A percentile compares a stretch with the other conserved stretches of the same genome.
Evolutionary conservation across 306 rosid species (phyloP).

Genomic region (Vachellia collinsii): DNA sequence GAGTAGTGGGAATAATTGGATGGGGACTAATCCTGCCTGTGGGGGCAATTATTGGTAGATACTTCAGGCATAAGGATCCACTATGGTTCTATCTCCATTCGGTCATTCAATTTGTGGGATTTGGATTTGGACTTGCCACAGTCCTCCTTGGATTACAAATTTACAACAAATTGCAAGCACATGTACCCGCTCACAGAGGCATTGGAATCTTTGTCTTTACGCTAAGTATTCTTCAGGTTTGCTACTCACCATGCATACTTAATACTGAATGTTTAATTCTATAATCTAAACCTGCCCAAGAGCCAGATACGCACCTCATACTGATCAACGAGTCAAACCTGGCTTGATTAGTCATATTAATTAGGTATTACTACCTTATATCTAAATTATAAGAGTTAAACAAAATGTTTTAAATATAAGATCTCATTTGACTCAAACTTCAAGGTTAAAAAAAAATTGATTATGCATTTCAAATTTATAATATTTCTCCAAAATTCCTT

Average conservation of each 20-base stretch:
- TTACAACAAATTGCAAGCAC: constrained; percentile 56
- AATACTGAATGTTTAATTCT: background rate
- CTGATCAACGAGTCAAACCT: background rate
- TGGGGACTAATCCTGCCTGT: constrained; percentile 91
- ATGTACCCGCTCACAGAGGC: constrained; percentile 87
- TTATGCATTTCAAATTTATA: too few species aligned
- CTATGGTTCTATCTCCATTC: constrained; percentile 94
- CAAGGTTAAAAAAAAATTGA: too few species aligned
- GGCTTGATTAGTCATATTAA: background rate
- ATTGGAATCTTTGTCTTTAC: constrained; percentile 86
- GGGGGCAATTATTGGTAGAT: constrained; percentile 91
- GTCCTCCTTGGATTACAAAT: constrained; percentile 87
- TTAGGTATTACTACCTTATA: background rate
- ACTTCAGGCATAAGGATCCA: constrained; percentile 93
- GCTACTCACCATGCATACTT: constrained; percentile 22
- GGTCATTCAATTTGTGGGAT: constrained; percentile 79
- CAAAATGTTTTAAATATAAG: too few species aligned
- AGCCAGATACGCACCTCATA: background rate
- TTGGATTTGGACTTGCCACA: constrained; percentile 73
- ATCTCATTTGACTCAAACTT: too few species aligned
- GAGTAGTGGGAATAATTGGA: constrained; percentile 80
- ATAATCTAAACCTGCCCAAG: background rate
- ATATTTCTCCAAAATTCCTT: too few species aligned
- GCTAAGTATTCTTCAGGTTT: constrained; percentile 91
- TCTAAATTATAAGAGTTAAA: too few species aligned